Evolutionary conservation across 257 asterid species (phyloP), one percentile per base, ranked within the genome.

Genomic region (Paraleonurus japonicus): DNA sequence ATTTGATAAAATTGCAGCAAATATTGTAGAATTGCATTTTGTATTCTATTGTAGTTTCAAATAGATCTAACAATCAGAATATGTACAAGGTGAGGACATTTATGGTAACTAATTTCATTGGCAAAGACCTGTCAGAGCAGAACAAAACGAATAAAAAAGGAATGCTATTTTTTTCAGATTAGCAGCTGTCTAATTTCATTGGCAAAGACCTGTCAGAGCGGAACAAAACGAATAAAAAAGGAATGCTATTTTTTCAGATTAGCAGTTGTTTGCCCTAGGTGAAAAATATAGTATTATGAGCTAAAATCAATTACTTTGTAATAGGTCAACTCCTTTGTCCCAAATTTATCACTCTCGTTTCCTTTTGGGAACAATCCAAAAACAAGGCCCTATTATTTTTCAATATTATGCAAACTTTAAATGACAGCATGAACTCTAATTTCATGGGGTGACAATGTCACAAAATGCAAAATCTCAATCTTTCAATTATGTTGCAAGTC

Each of bases 61-160:
- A 48, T 43, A 54, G 69, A 66, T 66, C 43, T 57, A 19, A 27
- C 59, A 20, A 19, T 41, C 71, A 66, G 35, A 72, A 28, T 4
- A 41, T 16, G 28, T 8, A 22, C 26, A 35, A 9, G 16, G 57
- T 24, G 22, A 24, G 22, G 63, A 26, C 33, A 22, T 7, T 15
- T 54, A 23, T 2, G 17, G n/a, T 26, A 43, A 58, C 33, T 24
- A 15, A 70, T 22, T 59, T 59, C 59, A 59, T 26, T 26, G 60
- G 45, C 47, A 73, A 47, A 73, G 35, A 62, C 28, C 12, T 26
- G 32, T 65, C 43, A 19, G 61, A 41, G 58, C 8, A 28, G 37
- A 65, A 55, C 13, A 37, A 41, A 73, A 58, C 54, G 17, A 19
- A 51, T 22, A 26, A 62, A 43, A 28, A 54, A 16, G 19, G 30